phyloP scores from a whole-genome alignment of 345 rosid genomes.

The Eucalyptus shirleyi region DNA sequence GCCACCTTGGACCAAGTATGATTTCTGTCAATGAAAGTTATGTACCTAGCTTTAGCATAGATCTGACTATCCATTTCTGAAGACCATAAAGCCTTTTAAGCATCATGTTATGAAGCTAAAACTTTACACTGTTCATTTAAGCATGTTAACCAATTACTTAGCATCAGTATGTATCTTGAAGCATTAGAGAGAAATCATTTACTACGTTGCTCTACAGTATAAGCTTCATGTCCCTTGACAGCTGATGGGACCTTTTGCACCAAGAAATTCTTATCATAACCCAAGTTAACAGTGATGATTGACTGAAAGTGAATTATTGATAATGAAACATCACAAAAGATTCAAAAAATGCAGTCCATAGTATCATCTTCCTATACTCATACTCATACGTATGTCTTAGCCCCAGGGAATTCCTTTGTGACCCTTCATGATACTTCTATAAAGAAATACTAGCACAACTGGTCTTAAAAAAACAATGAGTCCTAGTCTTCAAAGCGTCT shows the following conservation, averaged over 20 bases:
- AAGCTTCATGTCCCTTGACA: background rate
- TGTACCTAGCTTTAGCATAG: background rate
- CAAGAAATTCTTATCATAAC: background rate
- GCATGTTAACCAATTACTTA: background rate
- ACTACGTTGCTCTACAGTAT: background rate
- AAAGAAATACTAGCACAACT: background rate
- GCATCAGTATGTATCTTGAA: background rate
- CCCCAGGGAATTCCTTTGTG: background rate
- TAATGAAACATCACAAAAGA: background rate
- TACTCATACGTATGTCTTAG: background rate
- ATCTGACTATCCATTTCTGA: background rate
- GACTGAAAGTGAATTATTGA: background rate
- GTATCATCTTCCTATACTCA: background rate
- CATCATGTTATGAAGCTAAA: background rate
- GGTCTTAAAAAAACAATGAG: background rate
- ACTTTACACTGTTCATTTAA: background rate
- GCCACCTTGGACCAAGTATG: constrained; percentile 83
- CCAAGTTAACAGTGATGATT: background rate
- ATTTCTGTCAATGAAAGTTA: constrained; percentile 29
- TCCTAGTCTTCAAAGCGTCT: background rate
- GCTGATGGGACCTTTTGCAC: background rate
- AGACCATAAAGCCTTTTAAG: background rate
- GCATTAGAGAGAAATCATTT: background rate
- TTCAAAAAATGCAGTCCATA: background rate
- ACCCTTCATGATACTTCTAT: background rate